Evolutionary conservation across 495 filamentous ascomycete species (phyloP).

Genomic region (Daldinia bambusicola): DNA sequence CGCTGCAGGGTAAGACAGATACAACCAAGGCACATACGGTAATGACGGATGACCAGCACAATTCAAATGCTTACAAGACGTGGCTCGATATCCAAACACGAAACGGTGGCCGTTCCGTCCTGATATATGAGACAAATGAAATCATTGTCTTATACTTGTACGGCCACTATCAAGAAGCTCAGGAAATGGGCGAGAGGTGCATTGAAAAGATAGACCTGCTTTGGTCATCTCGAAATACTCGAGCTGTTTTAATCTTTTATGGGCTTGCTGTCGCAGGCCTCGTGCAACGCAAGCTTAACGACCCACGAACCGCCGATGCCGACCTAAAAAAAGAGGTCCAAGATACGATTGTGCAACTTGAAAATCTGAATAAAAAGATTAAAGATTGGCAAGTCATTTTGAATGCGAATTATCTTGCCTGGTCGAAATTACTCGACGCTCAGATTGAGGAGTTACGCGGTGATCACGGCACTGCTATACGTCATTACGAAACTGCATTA

Average conservation of each 20-base stretch:
- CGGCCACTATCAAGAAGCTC: conserved; percentile 75
- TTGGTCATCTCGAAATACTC: conserved; percentile 77
- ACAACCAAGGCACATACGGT: conserved; percentile 64
- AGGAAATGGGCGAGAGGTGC: conserved; percentile 72
- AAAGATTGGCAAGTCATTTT: conserved; percentile 74
- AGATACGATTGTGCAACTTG: conserved; percentile 65
- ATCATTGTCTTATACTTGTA: conserved; percentile 79
- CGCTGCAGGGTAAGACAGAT: conserved; percentile 86
- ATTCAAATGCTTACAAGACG: conserved; percentile 69
- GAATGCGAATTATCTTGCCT: conserved; percentile 82
- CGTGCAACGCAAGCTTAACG: conserved; percentile 66
- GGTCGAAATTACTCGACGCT: conserved; percentile 79
- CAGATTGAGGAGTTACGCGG: conserved; percentile 73
- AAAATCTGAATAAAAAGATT: conserved; percentile 66
- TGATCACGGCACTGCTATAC: conserved; percentile 69
- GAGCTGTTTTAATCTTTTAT: conserved; percentile 73
- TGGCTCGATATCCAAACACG: conserved; percentile 58
- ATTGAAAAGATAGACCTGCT: conserved; percentile 67
- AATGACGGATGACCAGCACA: conserved; percentile 78
- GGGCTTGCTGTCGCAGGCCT: conserved; percentile 73
- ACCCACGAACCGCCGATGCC: conserved; percentile 60
- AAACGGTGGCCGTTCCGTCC: conserved; percentile 63
- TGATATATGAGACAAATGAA: conserved; percentile 77
- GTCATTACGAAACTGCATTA: conserved; percentile 76
- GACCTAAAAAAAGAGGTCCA: conserved; percentile 65